phyloP scores from a whole-genome alignment of 805 yeast genomes.

The Ogataea chonburiensis region DNA sequence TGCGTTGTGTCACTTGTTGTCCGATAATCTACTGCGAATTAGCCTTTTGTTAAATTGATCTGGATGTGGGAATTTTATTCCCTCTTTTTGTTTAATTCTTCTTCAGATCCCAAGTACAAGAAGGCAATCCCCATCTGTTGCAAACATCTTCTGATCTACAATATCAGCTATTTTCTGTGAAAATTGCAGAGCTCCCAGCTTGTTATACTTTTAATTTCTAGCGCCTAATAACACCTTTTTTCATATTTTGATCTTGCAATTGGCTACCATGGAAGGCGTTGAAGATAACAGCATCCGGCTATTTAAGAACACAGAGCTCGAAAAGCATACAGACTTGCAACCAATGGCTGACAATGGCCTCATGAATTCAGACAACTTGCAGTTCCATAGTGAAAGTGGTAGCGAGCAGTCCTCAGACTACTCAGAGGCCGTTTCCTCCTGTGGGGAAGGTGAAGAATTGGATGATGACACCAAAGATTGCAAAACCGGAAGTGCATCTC shows the following conservation, averaged over 20 bases:
- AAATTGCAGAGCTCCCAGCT: not conserved
- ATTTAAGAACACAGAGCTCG: constrained; percentile 15
- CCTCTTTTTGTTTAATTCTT: constrained; percentile 7
- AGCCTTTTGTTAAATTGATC: constrained; percentile 3
- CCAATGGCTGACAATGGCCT: constrained; percentile 17
- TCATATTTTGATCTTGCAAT: constrained; percentile 4
- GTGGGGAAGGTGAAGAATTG: constrained; percentile 15
- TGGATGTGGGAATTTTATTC: constrained; percentile 7
- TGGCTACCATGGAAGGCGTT: constrained; percentile 16
- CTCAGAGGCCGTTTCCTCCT: constrained; percentile 19
- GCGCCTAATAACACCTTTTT: no score
- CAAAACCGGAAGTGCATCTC: not conserved
- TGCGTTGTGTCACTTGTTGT: constrained; percentile 5
- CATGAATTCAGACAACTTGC: constrained; percentile 13
- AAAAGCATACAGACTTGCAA: constrained; percentile 17
- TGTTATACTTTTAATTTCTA: not conserved
- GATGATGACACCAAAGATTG: constrained; percentile 2
- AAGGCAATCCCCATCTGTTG: not conserved
- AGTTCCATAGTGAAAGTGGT: constrained; percentile 17
- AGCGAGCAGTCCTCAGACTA: constrained; percentile 23
- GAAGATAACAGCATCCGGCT: constrained; percentile 22
- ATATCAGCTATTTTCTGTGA: not conserved
- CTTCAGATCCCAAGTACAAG: constrained; percentile 1
- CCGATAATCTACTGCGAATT: constrained; percentile 1
- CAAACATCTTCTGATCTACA: not conserved